Percentiles rank a stretch among this genome's conserved stretches.
phyloP scores from a whole-genome alignment of 805 yeast species.

The Naumovozyma baii region DNA sequence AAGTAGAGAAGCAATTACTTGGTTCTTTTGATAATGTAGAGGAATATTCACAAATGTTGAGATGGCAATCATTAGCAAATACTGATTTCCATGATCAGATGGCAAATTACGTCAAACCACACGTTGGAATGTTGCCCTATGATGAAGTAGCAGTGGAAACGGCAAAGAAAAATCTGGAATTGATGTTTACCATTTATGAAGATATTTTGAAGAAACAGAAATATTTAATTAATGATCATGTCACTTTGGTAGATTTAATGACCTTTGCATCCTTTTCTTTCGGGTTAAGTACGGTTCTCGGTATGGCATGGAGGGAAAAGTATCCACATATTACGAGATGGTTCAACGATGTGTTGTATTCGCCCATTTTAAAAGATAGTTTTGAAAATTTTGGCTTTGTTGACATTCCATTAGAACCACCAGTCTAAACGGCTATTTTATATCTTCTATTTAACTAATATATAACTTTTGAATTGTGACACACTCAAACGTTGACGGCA shows the following conservation, averaged over 20 bases:
- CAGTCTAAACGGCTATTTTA: too few species aligned
- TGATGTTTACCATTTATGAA: conserved; percentile 39
- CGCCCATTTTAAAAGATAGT: conserved; percentile 1
- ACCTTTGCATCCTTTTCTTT: conserved; percentile 8
- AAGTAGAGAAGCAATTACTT: conserved; percentile 36
- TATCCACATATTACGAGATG: conserved; percentile 42
- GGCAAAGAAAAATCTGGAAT: conserved; percentile 31
- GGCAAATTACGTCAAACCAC: conserved; percentile 44
- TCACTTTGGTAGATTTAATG: conserved; percentile 30
- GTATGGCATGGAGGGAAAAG: conserved; percentile 47
- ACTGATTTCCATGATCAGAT: conserved; percentile 46
- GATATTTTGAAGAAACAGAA: conserved; percentile 47
- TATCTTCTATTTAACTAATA: too few species aligned
- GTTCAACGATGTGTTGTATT: conserved; percentile 2
- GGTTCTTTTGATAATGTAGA: conserved; percentile 34
- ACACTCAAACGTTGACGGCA: conserved; percentile 1
- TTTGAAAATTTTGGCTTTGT: conserved; percentile 1
- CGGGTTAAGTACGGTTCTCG: conserved; percentile 43
- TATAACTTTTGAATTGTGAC: too few species aligned
- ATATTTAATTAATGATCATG: conserved; percentile 49
- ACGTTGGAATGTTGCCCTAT: conserved; percentile 57
- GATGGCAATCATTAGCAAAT: conserved; percentile 69
- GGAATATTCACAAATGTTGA: conserved; percentile 45
- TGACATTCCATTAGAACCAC: too few species aligned
- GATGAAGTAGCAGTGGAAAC: conserved; percentile 55